Percentiles rank a stretch among this genome's conserved stretches.
Evolutionary conservation across 495 filamentous ascomycete species (phyloP).

Genomic region (Cladorrhinum samala): DNA sequence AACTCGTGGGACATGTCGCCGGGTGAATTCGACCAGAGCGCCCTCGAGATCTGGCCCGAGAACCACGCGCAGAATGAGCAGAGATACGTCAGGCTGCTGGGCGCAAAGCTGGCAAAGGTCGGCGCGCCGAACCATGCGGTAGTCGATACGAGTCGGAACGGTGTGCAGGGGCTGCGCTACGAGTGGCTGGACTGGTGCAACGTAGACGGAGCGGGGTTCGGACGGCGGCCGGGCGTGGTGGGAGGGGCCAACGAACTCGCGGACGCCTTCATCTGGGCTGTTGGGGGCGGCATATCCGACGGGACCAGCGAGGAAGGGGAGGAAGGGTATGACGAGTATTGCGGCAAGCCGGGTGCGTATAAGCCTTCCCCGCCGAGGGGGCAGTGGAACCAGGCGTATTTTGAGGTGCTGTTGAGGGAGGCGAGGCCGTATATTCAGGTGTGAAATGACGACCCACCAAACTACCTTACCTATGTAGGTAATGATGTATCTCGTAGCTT

Average conservation of each 20-base stretch:
- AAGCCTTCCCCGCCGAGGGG: conserved; percentile 56
- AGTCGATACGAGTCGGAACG: conserved; percentile 45
- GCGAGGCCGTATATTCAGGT: too few relatives aligned
- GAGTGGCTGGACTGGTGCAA: conserved; percentile 67
- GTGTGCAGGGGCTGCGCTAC: conserved; percentile 51
- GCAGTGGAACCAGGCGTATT: conserved; percentile 60
- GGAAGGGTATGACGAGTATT: conserved; percentile 51
- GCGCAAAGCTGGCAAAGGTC: conserved; percentile 40
- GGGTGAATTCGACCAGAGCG: conserved; percentile 57
- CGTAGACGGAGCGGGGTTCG: conserved; percentile 55
- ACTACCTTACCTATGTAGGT: too few relatives aligned
- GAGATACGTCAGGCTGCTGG: conserved; percentile 52
- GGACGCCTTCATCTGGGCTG: conserved; percentile 67
- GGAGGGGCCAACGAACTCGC: conserved; percentile 43
- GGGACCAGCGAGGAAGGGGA: conserved; percentile 51
- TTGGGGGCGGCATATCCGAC: conserved; percentile 61
- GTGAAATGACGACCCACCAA: too few relatives aligned
- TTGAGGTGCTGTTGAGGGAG: conserved; percentile 45
- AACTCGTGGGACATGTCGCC: conserved; percentile 44
- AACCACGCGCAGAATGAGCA: conserved; percentile 49
- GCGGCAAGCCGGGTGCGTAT: conserved; percentile 39
- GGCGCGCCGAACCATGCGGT: conserved; percentile 55
- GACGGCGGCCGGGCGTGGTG: conserved; percentile 47
- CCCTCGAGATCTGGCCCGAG: conserved; percentile 33
- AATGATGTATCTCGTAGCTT: too few relatives aligned